These are phyloP conservation scores for Neopestalotiopsis sp. DNA, from an alignment of 2,329 filamentous ascomycete genomes.

Conservation along the genomic window DNA sequence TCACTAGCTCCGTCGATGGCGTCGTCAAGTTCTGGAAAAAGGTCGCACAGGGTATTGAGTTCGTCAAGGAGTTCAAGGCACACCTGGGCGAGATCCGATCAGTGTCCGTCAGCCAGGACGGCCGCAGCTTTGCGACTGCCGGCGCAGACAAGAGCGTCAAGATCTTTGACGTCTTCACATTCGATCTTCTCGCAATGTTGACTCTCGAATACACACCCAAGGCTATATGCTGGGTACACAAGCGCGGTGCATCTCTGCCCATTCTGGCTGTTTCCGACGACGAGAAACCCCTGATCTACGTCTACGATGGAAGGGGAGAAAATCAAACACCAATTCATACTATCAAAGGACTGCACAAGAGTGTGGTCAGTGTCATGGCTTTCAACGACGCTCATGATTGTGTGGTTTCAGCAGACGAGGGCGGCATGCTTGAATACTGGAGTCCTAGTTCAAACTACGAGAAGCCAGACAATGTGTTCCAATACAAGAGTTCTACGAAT, in stretches of 20 bases:
- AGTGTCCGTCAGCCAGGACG: slow-evolving; percentile 86
- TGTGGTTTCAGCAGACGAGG: slow-evolving; percentile 85
- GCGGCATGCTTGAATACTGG: slow-evolving; percentile 98
- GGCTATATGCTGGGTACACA: slow-evolving; percentile 91
- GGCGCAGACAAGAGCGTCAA: slow-evolving; percentile 80
- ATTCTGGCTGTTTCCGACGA: slow-evolving; percentile 84
- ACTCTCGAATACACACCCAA: slow-evolving; percentile 76
- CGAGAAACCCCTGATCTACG: slow-evolving; percentile 71
- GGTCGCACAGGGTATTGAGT: slow-evolving; percentile 85
- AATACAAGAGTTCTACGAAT: slow-evolving; percentile 91
- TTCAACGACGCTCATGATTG: slow-evolving; percentile 92
- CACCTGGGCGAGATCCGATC: slow-evolving; percentile 85
- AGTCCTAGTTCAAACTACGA: slow-evolving; percentile 79
- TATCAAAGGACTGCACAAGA: slow-evolving; percentile 79
- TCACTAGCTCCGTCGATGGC: slow-evolving; percentile 93
- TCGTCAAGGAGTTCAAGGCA: slow-evolving; percentile 96
- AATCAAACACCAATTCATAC: slow-evolving; percentile 76
- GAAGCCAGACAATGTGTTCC: slow-evolving; percentile 90
- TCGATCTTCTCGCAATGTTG: slow-evolving; percentile 84
- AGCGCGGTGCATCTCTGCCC: slow-evolving; percentile 84
- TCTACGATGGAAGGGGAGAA: slow-evolving; percentile 92
- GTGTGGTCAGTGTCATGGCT: slow-evolving; percentile 80
- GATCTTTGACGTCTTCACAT: slow-evolving; percentile 83
- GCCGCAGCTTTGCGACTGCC: slow-evolving; percentile 89
- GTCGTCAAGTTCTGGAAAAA: slow-evolving; percentile 99